Evolutionary conservation across 208 protist species (phyloP), one percentile per base, ranked within the genome.

Genomic region (Porcisia hertigi): DNA sequence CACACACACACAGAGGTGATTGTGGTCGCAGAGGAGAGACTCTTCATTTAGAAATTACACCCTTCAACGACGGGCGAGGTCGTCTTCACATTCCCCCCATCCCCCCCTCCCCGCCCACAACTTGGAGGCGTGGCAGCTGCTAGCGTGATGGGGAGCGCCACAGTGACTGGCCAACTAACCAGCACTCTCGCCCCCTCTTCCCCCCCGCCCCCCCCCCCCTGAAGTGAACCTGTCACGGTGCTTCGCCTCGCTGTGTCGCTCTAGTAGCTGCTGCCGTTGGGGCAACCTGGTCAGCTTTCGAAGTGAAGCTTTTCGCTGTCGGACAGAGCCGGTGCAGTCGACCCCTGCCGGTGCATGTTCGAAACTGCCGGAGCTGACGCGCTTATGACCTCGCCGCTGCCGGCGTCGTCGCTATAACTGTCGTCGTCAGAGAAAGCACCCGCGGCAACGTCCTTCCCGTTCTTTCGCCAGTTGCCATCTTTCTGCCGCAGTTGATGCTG

Each of bases 391-490:
- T 67, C 47, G 18, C 34, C 11, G 34, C 62, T 59, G 23, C 34
- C 20, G 25, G 62, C 43, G 52, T 58, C 45, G 45, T 72, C 70
- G 55, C 71, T 76, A 43, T 54, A 53, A 25, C 69, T 30, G 30
- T 30, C 63, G 34, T 72, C 69, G 20, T 59, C 49, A 30, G 66
- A 71, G 66, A 57, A 58, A 43, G n/a, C 57, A 11, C 39, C 63
- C 4, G 30, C 30, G 52, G 53, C 52, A 3, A 43, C 39, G 25
- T 58, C 66, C 60, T 60, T 57, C 39, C n/a, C 62, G 57, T 59
- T 72, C 34, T 60, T 66, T 34, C 62, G 70, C 43, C 70, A 66
- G 76, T 43, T 71, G 41, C 39, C 52, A 14, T 58, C 63, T n/a
- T 36, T 71, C 25, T 57, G 43, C 23, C 30, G 57, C 25, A 7